Evolutionary conservation across 257 asterid species (phyloP).

Genomic region (Plantago major): DNA sequence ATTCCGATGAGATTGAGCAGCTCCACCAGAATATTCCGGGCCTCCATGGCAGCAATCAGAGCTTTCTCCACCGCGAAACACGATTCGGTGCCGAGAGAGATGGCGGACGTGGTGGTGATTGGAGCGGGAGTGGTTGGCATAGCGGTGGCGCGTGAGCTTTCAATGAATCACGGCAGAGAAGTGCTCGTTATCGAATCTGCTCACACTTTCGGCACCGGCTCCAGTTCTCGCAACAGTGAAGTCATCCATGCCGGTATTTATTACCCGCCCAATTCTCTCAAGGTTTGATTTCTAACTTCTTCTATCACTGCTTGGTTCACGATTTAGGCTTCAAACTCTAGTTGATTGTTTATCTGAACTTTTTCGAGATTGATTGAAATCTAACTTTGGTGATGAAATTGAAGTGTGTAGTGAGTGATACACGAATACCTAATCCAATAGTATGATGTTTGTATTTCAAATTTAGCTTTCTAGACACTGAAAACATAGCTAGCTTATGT

Average conservation of each 20-base stretch:
- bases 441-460: no score
- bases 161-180: slow-evolving; percentile 51
- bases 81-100: slow-evolving; percentile 43
- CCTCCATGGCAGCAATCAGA: no score
- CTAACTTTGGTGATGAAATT: no score
- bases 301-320: not conserved
- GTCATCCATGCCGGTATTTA: slow-evolving; percentile 90
- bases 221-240: slow-evolving; percentile 89
- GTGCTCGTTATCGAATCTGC: slow-evolving; percentile 73
- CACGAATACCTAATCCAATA: no score
- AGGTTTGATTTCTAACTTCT: slow-evolving; percentile 31
- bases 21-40: no score
- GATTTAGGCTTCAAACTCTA: no score
- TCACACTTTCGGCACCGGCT: slow-evolving; percentile 73
- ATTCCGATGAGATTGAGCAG: no score
- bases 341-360: no score
- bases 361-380: no score
- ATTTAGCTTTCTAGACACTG: no score
- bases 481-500: no score
- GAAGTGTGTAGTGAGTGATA: no score
- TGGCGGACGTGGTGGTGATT: slow-evolving; percentile 68
- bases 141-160: slow-evolving; percentile 86
- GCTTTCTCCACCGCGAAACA: not conserved
- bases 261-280: slow-evolving; percentile 68
- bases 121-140: slow-evolving; percentile 91